Base-by-base conservation (phyloP, 2,329 filamentous ascomycete genomes). In the Cadophora gregata region DNA sequence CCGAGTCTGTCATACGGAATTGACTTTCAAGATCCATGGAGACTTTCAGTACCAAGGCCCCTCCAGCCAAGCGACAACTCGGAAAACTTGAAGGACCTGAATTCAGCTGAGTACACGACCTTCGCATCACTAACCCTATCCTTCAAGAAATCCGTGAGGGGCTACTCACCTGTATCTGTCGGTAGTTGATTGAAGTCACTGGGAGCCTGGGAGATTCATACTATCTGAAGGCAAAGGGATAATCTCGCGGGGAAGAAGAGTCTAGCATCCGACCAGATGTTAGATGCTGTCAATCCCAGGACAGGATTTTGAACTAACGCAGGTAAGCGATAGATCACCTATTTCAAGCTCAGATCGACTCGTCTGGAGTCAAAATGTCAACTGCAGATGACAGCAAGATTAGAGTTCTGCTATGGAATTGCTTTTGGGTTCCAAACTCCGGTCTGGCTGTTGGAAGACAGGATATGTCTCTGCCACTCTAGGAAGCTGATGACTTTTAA, bases 231-330 rank as follows among this genome's bases (percentile, higher is more conserved):
- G 42, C n/a, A 47, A 21, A 47, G 1, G 3, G 7, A 19, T 4
- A 9, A 29, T 25, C 50, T 53, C 50, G 50, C 50, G 50, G 50
- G 50, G 50, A 53, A 53, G 16, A 53, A 19, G 50, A 16, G 19
- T n/a, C 21, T 19, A 19, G 42, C 42, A 47, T 47, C 42, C 42
- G n/a, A n/a, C n/a, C 19, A 16, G 14, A 42, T 42, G 38, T 42
- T 16, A 12, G 38, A 42, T 42, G 38, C 38, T 33, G 31, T 6
- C 38, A 42, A 16, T 42, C 14, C n/a, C n/a, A n/a, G n/a, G n/a
- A n/a, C n/a, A n/a, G n/a, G 31, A 36, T 36, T 36, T 5, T 36
- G 31, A 12, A 21, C 10, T 48, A 48, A 48, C 21, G 6, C 24
- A 3, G 21, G 5, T 48, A 48, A 8, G n/a, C 45, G 45, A 48